Evolutionary conservation across 495 filamentous ascomycete genomes (phyloP).

Genomic region (Durotheca rogersii): DNA sequence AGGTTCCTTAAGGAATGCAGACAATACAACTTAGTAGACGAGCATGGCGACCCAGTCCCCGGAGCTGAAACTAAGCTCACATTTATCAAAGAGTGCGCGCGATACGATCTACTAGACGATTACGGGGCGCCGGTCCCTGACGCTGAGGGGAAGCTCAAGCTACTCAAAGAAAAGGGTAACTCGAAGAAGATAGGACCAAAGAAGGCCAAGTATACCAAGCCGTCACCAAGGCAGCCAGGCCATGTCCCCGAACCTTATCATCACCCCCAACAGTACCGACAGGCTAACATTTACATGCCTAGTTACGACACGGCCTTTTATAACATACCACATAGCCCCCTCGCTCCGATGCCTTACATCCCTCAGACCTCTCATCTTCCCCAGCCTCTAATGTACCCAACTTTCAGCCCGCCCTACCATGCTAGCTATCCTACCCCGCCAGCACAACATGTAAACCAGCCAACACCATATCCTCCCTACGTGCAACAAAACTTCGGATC

Average conservation of each 20-base stretch:
- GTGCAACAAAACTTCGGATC: not conserved
- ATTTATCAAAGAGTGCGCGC: not conserved
- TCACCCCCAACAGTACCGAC: no score
- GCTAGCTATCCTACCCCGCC: not conserved
- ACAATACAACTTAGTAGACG: conserved; percentile 11
- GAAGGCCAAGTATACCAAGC: not conserved
- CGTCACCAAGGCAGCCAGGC: not conserved
- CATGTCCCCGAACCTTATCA: not conserved
- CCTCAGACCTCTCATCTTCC: not conserved
- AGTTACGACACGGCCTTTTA: not conserved
- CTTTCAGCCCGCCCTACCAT: not conserved
- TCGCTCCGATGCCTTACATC: not conserved
- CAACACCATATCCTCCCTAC: not conserved
- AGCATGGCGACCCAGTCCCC: conserved; percentile 14
- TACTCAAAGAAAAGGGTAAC: not conserved
- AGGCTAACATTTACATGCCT: not conserved
- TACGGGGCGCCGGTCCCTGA: conserved; percentile 1
- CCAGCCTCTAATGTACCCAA: not conserved
- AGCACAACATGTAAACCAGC: not conserved
- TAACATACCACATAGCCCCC: not conserved
- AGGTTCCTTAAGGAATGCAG: conserved; percentile 13
- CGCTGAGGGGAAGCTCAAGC: not conserved
- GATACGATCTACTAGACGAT: conserved; percentile 3
- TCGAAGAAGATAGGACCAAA: not conserved
- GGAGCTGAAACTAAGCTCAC: not conserved